Percentiles rank a stretch among this genome's conserved stretches.
phyloP scores from a whole-genome alignment of 1,284 basidiomycete species.

The Ustilago bromivora region DNA sequence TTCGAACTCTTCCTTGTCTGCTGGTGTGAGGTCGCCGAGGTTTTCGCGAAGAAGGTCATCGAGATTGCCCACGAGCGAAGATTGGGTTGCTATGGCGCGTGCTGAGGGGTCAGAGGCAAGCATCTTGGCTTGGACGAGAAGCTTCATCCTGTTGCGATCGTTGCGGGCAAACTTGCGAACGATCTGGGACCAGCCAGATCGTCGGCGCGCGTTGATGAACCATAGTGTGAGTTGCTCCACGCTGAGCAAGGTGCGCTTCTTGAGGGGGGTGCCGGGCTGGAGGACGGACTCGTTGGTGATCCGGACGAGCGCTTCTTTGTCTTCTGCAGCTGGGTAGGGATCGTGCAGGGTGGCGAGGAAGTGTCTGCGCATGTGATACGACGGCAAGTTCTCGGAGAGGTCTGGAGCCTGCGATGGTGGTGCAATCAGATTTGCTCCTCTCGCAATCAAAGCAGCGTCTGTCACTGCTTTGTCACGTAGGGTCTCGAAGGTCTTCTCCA shows the following conservation, averaged over 20 bases:
- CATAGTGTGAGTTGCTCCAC: conserved; percentile 58
- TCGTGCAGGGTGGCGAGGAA: conserved; percentile 54
- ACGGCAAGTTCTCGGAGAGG: conserved; percentile 25
- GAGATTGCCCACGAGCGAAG: not conserved
- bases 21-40: conserved; percentile 18
- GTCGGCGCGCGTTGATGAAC: conserved; percentile 68
- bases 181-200: conserved; percentile 65
- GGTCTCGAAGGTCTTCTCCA: no score
- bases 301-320: conserved; percentile 51
- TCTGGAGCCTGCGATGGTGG: not conserved
- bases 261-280: not conserved
- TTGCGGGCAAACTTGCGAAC: conserved; percentile 45
- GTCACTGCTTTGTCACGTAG: no score
- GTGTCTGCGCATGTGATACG: conserved; percentile 57
- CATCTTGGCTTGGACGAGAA: conserved; percentile 41
- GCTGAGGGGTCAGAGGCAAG: conserved; percentile 2
- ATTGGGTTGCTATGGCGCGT: not conserved
- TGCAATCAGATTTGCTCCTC: not conserved
- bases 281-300: conserved; percentile 42
- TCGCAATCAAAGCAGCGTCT: not conserved
- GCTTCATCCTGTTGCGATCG: conserved; percentile 38
- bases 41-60: conserved; percentile 31
- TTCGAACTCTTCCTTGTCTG: conserved; percentile 33
- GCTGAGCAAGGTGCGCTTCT: conserved; percentile 6
- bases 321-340: conserved; percentile 55